Base-by-base conservation (phyloP, 148 eudicot genomes). In the Vaccinium corymbosum region DNA sequence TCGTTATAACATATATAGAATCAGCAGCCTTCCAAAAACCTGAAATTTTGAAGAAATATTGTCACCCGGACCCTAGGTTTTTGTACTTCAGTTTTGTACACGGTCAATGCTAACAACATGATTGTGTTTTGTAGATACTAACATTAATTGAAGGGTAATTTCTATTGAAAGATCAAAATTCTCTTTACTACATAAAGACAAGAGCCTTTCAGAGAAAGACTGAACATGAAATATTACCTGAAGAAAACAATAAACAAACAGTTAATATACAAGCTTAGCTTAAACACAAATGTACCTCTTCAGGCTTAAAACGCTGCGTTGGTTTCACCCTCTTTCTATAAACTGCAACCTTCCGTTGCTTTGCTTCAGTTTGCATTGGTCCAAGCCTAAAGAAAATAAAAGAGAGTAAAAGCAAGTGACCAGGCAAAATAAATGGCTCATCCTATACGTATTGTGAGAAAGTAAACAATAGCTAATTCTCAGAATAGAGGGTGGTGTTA, bases 351-450 rank as follows among this genome's bases (percentile, higher is more conserved):
- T 81, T 92, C 16, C 90, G 85, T 29, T 78, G 88, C 90, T 91
- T 92, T 25, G 89, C 8, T 66, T 89, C 86, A 79, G 64, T 66
- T 11, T 80, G 68, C 95, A 94, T 91, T 10, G 93, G 93, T 81
- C 97, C 95, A 85, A 88, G 80, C 94, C 97, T 94, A 46, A 0
- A 62, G 29, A 32, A 56, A 49, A 74, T 12, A 42, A 13, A 12
- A 62, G 3, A 14, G 76, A 2, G 38, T 9, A 66, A 52, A 42
- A 61, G 20, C 5, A 38, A 11, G 46, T 51, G 12, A 32, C 20
- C 10, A 32, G 1, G 13, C 22, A 86, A 74, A 48, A 71, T 66
- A 82, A 3, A 72, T 6, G 25, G 10, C 15, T 11, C 19, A n/a
- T 38, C 72, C 64, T 35, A 16, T 61, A 66, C 5, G 73, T 3